Conservation (phyloP, 768 basidiomycete species). For the Piloderma croceum region DNA sequence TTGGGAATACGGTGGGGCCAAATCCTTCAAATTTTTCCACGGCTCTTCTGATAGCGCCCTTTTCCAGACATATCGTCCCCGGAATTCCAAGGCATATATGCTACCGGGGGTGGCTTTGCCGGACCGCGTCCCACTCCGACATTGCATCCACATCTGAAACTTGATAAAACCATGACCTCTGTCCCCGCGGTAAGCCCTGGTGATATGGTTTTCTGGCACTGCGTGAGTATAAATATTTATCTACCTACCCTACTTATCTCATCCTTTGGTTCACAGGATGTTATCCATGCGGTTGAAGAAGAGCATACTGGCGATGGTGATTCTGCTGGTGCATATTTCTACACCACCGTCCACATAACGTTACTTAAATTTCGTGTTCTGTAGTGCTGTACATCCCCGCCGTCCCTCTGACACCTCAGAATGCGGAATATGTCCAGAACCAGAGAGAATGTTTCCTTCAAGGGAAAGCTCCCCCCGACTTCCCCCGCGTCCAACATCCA, state of each 20-base stretch:
- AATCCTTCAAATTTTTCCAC: not conserved
- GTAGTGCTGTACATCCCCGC: constrained; percentile 77
- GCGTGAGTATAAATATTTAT: constrained; percentile 30
- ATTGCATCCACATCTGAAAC: constrained; percentile 62
- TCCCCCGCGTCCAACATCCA: constrained; percentile 44
- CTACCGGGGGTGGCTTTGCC: constrained; percentile 32
- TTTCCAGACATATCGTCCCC: constrained; percentile 38
- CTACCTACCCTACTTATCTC: not conserved
- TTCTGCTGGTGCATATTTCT: constrained; percentile 42
- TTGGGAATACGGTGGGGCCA: constrained; percentile 44
- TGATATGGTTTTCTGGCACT: constrained; percentile 78
- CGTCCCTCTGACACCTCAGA: constrained; percentile 58
- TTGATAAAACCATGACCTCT: constrained; percentile 62
- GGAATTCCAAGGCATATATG: constrained; percentile 49
- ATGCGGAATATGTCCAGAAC: constrained; percentile 52
- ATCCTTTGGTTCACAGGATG: constrained; percentile 24
- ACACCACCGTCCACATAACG: not conserved
- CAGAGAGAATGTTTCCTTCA: constrained; percentile 59
- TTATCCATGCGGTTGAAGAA: constrained; percentile 43
- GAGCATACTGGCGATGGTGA: constrained; percentile 32
- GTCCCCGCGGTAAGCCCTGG: constrained; percentile 69
- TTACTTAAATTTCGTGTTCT: not conserved
- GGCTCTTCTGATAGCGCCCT: not conserved
- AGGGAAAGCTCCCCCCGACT: constrained; percentile 67
- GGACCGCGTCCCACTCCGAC: constrained; percentile 43